Conservation (phyloP, 176 grass and related monocot species). For the Musa beccarii region DNA sequence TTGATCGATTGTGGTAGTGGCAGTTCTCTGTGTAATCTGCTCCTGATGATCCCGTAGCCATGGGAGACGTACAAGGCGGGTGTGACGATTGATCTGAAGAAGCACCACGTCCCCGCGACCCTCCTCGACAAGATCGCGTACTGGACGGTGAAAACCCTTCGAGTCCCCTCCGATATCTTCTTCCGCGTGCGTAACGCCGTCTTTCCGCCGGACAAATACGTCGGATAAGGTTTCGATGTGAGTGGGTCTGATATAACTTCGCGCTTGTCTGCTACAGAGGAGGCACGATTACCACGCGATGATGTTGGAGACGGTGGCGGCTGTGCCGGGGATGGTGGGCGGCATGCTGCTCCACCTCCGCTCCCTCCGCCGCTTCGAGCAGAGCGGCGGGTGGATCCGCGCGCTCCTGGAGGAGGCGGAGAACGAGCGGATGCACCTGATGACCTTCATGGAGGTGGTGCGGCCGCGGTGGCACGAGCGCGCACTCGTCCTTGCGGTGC, state of each 20-base stretch:
- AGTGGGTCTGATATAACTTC: too few species aligned
- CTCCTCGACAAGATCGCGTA: conserved; percentile 71
- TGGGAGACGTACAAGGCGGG: conserved; percentile 74
- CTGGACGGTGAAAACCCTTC: conserved; percentile 51
- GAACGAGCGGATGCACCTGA: conserved; percentile 99
- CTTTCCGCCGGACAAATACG: not conserved
- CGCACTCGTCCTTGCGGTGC: conserved; percentile 54
- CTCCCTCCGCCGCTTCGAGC: conserved; percentile 86
- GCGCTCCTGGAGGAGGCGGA: conserved; percentile 83
- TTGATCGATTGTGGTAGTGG: not conserved
- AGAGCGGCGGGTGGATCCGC: conserved; percentile 83
- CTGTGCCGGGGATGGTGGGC: conserved; percentile 83
- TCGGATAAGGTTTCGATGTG: too few species aligned
- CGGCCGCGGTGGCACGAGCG: conserved; percentile 76
- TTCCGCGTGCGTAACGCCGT: conserved; percentile 42
- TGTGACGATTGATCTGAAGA: conserved; percentile 64
- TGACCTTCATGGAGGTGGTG: conserved; percentile 89
- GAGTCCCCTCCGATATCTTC: conserved; percentile 62
- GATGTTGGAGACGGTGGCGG: conserved; percentile 82
- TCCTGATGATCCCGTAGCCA: conserved; percentile 22
- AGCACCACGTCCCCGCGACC: conserved; percentile 64
- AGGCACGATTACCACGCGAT: conserved; percentile 64
- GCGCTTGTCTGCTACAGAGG: conserved; percentile 21
- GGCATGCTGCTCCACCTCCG: conserved; percentile 91
- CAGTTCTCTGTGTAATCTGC: not conserved